Percentiles rank a stretch among this genome's conserved stretches.
Evolutionary conservation across 306 rosid species (phyloP).

Genomic region (Pterocarpus macrocarpus): DNA sequence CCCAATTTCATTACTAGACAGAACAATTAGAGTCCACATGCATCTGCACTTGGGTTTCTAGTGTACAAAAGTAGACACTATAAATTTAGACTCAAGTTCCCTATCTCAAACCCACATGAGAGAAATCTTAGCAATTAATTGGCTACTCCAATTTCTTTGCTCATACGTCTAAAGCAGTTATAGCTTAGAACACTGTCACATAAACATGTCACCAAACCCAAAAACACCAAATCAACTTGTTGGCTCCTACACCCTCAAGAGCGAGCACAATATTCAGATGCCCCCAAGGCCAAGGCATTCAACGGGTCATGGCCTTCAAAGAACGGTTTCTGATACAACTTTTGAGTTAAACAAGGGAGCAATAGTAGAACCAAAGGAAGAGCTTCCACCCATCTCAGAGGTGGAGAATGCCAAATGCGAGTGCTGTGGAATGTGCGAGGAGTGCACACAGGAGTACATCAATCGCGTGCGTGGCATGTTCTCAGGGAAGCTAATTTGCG

Average conservation of each 20-base stretch:
- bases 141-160: neutral
- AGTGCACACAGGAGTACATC: too few relatives aligned
- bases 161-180: neutral
- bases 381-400: conserved; percentile 12
- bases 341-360: too few relatives aligned
- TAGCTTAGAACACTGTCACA: neutral
- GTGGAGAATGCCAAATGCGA: too few relatives aligned
- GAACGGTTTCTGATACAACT: too few relatives aligned
- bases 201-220: conserved; percentile 44
- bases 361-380: too few relatives aligned
- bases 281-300: conserved; percentile 33
- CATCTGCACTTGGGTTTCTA: conserved; percentile 13
- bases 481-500: too few relatives aligned
- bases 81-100: conserved; percentile 19
- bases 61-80: neutral
- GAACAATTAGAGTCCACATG: conserved; percentile 27
- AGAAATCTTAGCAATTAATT: neutral
- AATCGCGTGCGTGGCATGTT: too few relatives aligned
- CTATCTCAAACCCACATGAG: neutral
- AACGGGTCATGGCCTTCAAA: conserved; percentile 33
- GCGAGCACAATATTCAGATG: neutral
- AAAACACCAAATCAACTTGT: conserved; percentile 32
- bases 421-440: too few relatives aligned
- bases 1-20: neutral
- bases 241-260: conserved; percentile 38